Conservation (phyloP, 2,329 filamentous ascomycete species). For the Aspergillus eucalypticola region DNA sequence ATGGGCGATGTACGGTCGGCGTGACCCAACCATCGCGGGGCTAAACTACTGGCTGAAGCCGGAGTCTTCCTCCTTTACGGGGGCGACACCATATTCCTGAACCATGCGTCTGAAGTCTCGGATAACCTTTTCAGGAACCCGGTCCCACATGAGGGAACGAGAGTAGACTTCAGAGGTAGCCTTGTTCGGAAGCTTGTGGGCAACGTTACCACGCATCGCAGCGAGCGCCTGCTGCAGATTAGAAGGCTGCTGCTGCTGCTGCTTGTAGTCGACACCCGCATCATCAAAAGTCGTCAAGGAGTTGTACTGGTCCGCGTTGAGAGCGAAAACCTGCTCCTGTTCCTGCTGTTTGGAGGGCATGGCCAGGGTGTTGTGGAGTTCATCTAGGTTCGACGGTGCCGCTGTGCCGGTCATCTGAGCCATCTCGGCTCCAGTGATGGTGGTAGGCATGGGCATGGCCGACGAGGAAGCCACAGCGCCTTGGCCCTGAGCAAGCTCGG, state of each 20-base stretch:
- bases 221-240: conserved; percentile 66
- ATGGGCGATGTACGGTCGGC: conserved; percentile 10
- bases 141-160: conserved; percentile 88
- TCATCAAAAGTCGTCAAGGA: conserved; percentile 72
- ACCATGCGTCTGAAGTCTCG: conserved; percentile 91
- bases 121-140: conserved; percentile 88
- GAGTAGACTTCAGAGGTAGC: conserved; percentile 87
- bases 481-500: conserved; percentile 46
- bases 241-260: conserved; percentile 44
- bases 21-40: conserved; percentile 3
- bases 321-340: conserved; percentile 81
- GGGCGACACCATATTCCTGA: conserved; percentile 61
- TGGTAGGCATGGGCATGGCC: conserved; percentile 30
- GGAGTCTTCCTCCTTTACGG: conserved; percentile 36
- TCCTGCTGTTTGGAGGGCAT: conserved; percentile 81
- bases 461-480: conserved; percentile 28
- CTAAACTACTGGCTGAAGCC: conserved; percentile 20
- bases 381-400: conserved; percentile 54
- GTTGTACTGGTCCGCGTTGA: conserved; percentile 86
- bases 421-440: conserved; percentile 43
- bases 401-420: conserved; percentile 37
- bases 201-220: conserved; percentile 69
- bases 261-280: conserved; percentile 38
- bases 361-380: conserved; percentile 68
- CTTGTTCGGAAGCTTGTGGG: conserved; percentile 53